Conservation (phyloP, 768 basidiomycete species). For the Lactarius trivialis region DNA sequence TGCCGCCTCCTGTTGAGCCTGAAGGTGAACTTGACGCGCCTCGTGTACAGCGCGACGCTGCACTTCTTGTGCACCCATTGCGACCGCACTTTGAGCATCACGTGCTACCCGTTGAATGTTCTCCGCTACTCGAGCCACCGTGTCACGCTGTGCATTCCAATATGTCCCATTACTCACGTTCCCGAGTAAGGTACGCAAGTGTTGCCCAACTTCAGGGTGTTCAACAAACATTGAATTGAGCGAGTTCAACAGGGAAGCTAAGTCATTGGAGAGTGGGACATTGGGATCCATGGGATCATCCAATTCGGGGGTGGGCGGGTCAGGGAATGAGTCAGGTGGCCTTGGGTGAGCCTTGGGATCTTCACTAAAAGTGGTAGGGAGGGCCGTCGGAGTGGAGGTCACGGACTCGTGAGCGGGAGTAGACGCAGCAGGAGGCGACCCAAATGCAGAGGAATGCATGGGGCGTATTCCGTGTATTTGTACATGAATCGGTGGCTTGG, state of each 20-base stretch:
- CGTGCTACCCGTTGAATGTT: constrained; percentile 44
- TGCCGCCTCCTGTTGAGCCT: constrained; percentile 60
- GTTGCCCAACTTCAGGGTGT: constrained; percentile 69
- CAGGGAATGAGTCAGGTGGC: constrained; percentile 29
- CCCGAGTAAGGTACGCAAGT: constrained; percentile 53
- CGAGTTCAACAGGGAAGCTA: constrained; percentile 53
- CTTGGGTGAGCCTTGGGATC: background rate
- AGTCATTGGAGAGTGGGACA: constrained; percentile 54
- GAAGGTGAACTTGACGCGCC: constrained; percentile 37
- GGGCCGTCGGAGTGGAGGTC: constrained; percentile 10
- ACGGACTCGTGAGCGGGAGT: constrained; percentile 19
- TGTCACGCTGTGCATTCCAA: constrained; percentile 57
- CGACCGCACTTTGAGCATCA: constrained; percentile 29
- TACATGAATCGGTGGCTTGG: constrained; percentile 60
- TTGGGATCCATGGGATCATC: constrained; percentile 29
- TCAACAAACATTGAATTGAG: constrained; percentile 49
- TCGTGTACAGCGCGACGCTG: background rate
- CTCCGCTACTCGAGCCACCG: constrained; percentile 51
- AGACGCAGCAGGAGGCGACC: constrained; percentile 12
- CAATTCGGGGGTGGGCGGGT: constrained; percentile 47
- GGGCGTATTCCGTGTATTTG: constrained; percentile 28
- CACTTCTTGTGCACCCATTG: constrained; percentile 31
- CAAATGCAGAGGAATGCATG: constrained; percentile 21
- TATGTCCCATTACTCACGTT: constrained; percentile 63
- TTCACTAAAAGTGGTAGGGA: background rate